Evolutionary conservation across 495 filamentous ascomycete genomes (phyloP), one percentile per base, ranked within the genome.

Genomic region (Hypoxylon intermedium): DNA sequence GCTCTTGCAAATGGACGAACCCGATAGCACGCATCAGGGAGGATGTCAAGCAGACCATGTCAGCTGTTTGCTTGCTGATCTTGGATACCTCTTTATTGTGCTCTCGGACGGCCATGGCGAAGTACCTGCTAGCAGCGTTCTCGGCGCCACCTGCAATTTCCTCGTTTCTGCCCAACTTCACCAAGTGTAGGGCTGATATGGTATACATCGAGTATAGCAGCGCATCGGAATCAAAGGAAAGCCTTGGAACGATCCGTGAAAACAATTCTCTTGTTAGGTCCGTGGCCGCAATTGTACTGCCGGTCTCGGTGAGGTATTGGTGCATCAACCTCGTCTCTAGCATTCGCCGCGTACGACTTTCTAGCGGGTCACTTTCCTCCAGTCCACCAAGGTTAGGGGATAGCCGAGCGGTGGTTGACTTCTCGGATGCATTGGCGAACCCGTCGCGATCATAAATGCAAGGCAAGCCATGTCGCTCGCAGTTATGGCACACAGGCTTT

Each of bases 401-500:
- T 16, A 40, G 2, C 20, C 31, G 52, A 43, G 42, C 15, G 12
- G 21, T 6, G 36, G 58, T 34, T 60, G 38, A 9, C 44, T 55
- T 54, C 21, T 41, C 37, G 1, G 37, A 26, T 9, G 31, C 30
- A 38, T 50, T 60, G 12, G 24, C 18, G 26, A 48, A 60, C 15
- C 28, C 45, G 23, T 65, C 46, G 24, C 61, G 61, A 47, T 65
- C 61, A 38, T 65, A 79, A 6, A 63, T 44, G 54, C 76, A 79
- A 3, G 66, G 58, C 3, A 75, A 33, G 5, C 65, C 58, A 56
- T 76, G 70, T 5, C 75, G 70, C 6, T 59, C 54, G 52, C 76
- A 79, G 44, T 66, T 67, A 48, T 69, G 60, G 40, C 76, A 79
- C 0, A 68, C 42, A 7, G 76, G 76, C n/a, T 73, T 67, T 44